phyloP scores from a whole-genome alignment of 2,329 filamentous ascomycete species.

The Penicillium janthinellum region DNA sequence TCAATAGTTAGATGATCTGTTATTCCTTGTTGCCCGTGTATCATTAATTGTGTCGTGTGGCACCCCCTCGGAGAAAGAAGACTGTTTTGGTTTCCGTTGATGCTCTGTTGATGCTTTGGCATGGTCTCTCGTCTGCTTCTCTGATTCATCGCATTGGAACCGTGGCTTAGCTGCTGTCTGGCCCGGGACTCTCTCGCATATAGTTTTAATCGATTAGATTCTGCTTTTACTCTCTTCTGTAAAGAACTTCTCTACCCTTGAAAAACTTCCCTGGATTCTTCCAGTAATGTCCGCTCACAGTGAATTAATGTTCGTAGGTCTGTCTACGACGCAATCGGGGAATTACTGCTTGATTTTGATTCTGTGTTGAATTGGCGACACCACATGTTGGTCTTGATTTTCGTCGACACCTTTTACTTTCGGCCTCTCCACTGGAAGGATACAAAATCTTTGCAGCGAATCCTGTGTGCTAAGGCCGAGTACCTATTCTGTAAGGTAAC shows the following conservation, averaged over 20 bases:
- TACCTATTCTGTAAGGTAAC: too few species aligned
- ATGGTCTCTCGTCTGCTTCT: conserved; percentile 17
- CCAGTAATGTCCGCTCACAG: too few species aligned
- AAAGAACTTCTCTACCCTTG: not conserved
- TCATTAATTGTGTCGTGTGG: conserved; percentile 34
- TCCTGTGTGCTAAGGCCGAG: too few species aligned
- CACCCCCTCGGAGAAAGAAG: conserved; percentile 35
- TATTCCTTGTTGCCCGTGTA: conserved; percentile 27
- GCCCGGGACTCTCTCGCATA: conserved; percentile 16
- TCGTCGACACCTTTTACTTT: not conserved
- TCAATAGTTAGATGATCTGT: conserved; percentile 25
- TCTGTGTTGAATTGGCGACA: too few species aligned
- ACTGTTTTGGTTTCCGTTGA: conserved; percentile 28
- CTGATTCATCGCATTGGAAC: conserved; percentile 13
- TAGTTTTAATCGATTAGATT: conserved; percentile 23
- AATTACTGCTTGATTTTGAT: too few species aligned
- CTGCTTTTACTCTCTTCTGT: not conserved
- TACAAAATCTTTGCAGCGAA: too few species aligned
- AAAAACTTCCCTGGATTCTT: too few species aligned
- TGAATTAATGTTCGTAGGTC: too few species aligned
- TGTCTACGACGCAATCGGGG: too few species aligned
- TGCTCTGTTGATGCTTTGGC: conserved; percentile 18
- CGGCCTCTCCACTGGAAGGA: not conserved
- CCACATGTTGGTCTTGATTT: not conserved
- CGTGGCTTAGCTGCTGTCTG: conserved; percentile 18